Percentiles rank a stretch among this genome's conserved stretches.
Evolutionary conservation across 345 rosid genomes (phyloP).

Genomic region (Aquilaria yunnanensis): DNA sequence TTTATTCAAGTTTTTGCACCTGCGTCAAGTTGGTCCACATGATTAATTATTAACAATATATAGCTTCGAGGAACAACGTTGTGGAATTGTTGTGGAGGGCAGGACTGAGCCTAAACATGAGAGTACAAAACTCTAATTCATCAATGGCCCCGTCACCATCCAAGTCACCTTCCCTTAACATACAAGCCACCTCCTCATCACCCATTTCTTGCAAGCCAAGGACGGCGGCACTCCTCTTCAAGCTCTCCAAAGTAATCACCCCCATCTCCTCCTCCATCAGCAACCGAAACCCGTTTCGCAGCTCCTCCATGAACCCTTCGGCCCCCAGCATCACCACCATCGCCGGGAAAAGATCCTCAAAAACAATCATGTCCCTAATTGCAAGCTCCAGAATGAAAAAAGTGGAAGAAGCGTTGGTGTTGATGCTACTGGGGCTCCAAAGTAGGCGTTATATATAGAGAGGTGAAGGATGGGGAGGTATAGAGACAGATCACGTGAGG

Average conservation of each 20-base stretch:
- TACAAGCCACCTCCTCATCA: slow-evolving; percentile 38
- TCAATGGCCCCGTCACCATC: slow-evolving; percentile 52
- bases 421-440: too few relatives aligned
- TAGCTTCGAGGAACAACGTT: slow-evolving; percentile 29
- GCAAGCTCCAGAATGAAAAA: too few relatives aligned
- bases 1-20: too few relatives aligned
- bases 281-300: slow-evolving; percentile 44
- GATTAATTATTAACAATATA: neutral
- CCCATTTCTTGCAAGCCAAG: slow-evolving; percentile 45
- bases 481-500: too few relatives aligned
- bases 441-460: too few relatives aligned
- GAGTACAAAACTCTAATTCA: slow-evolving; percentile 49
- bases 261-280: slow-evolving; percentile 42
- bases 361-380: slow-evolving; percentile 14
- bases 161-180: slow-evolving; percentile 53
- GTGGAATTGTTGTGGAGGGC: slow-evolving; percentile 35
- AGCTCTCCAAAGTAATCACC: slow-evolving; percentile 43
- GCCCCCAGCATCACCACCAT: slow-evolving; percentile 51
- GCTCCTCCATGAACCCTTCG: slow-evolving; percentile 54
- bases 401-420: too few relatives aligned
- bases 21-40: too few relatives aligned
- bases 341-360: slow-evolving; percentile 51
- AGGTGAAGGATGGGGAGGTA: too few relatives aligned
- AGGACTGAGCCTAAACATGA: slow-evolving; percentile 66
- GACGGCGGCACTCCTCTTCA: slow-evolving; percentile 34